Percentiles rank a stretch among this genome's conserved stretches.
phyloP scores from a whole-genome alignment of 2,329 filamentous ascomycete species.

The Trichoderma simmonsii region DNA sequence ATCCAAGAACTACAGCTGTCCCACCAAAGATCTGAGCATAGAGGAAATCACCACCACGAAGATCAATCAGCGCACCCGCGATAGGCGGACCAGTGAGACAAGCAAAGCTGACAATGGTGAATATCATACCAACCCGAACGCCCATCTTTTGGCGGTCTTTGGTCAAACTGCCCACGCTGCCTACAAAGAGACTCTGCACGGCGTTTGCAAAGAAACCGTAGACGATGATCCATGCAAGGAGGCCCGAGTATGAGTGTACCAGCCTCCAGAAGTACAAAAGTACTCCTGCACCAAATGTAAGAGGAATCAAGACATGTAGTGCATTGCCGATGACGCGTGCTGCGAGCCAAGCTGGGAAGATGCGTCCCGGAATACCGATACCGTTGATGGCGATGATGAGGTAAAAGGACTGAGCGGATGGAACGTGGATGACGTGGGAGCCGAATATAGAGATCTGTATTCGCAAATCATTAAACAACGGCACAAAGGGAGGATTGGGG shows the following conservation, averaged over 20 bases:
- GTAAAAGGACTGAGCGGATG: not conserved
- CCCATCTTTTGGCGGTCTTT: not conserved
- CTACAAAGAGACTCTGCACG: not conserved
- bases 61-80: not conserved
- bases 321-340: not conserved
- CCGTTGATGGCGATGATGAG: not conserved
- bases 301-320: not conserved
- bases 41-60: not conserved
- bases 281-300: not conserved
- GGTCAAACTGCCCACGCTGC: not conserved
- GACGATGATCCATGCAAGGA: not conserved
- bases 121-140: not conserved
- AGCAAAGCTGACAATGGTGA: not conserved
- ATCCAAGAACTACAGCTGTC: not conserved
- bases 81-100: not conserved
- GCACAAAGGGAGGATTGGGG: rapidly evolving
- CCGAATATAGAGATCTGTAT: not conserved
- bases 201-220: not conserved
- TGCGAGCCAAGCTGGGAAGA: not conserved
- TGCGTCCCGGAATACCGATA: not conserved
- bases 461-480: not conserved
- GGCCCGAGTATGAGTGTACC: not conserved
- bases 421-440: not conserved
- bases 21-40: not conserved
- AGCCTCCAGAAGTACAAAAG: not conserved